phyloP scores from a whole-genome alignment of 495 filamentous ascomycete species.

The Endocarpon pusillum region DNA sequence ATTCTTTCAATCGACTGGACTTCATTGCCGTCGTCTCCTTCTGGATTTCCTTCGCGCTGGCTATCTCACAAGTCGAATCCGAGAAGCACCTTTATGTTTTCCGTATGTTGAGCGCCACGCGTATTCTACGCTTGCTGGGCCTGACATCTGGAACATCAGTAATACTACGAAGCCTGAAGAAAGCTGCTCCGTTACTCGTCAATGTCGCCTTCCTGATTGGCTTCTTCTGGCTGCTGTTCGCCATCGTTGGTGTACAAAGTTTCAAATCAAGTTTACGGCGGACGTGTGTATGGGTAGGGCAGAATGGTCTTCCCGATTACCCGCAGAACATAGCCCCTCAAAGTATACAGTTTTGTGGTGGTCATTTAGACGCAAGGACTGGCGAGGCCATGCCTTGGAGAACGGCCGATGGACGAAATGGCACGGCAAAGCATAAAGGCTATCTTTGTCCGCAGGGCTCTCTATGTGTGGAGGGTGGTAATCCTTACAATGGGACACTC shows the following conservation, averaged over 20 bases:
- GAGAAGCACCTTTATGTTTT: slow-evolving; percentile 69
- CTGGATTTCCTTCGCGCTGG: slow-evolving; percentile 74
- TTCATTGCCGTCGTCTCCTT: slow-evolving; percentile 93
- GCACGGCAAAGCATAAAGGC: slow-evolving; percentile 50
- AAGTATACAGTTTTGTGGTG: slow-evolving; percentile 67
- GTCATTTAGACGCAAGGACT: slow-evolving; percentile 45
- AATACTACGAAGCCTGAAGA: slow-evolving; percentile 87
- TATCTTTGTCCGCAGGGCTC: slow-evolving; percentile 77
- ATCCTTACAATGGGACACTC: slow-evolving; percentile 73
- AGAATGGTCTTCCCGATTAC: slow-evolving; percentile 22
- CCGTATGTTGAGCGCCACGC: slow-evolving; percentile 85
- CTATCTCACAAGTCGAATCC: slow-evolving; percentile 46
- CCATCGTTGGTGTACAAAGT: slow-evolving; percentile 88
- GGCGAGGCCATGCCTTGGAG: slow-evolving; percentile 50
- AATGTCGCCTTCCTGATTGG: slow-evolving; percentile 91
- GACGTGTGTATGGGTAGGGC: slow-evolving; percentile 73
- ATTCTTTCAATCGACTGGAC: slow-evolving; percentile 89
- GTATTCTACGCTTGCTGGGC: slow-evolving; percentile 73
- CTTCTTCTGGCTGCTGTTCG: slow-evolving; percentile 98
- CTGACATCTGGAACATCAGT: slow-evolving; percentile 84
- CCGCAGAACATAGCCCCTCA: slow-evolving; percentile 30
- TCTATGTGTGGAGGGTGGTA: slow-evolving; percentile 57
- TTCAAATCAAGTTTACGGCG: slow-evolving; percentile 90
- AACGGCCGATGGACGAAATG: slow-evolving; percentile 23
- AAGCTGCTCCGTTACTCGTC: slow-evolving; percentile 82